Percentiles rank a stretch among this genome's conserved stretches.
Conservation (phyloP, 495 filamentous ascomycete species). For the Penicillium turbatum region DNA sequence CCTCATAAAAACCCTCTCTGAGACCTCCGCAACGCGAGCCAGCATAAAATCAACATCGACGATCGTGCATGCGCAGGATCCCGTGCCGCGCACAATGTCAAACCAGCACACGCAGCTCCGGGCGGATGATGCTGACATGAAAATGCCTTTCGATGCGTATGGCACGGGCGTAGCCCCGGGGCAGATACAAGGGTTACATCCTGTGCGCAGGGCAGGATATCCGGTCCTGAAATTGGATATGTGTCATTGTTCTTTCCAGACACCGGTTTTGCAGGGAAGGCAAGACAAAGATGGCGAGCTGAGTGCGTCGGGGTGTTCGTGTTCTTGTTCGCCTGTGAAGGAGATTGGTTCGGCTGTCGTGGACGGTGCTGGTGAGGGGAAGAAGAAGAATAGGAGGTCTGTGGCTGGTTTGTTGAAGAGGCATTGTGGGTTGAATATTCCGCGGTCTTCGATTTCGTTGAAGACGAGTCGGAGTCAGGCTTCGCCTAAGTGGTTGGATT, state of each 20-base stretch:
- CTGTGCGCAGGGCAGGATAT: constrained; percentile 11
- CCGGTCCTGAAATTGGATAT: constrained; percentile 23
- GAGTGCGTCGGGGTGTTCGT: neutral
- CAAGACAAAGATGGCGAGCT: neutral
- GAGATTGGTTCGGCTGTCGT: neutral
- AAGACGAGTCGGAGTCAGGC: constrained; percentile 3
- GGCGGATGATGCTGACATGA: constrained; percentile 11
- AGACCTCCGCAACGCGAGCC: constrained; percentile 8
- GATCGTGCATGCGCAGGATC: constrained; percentile 2
- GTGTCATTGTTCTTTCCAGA: constrained; percentile 1
- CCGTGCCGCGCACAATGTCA: no score
- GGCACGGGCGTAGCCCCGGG: neutral
- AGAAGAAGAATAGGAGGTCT: constrained; percentile 8
- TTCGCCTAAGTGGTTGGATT: constrained; percentile 14
- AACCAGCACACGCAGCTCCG: neutral
- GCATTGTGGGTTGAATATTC: constrained; percentile 11
- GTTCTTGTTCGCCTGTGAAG: neutral
- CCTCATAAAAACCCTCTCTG: constrained; percentile 20
- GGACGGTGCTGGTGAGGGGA: neutral
- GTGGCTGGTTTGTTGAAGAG: constrained; percentile 15
- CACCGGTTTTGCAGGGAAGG: constrained; percentile 9
- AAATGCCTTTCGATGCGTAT: constrained; percentile 12
- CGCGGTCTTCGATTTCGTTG: constrained; percentile 15
- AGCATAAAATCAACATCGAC: constrained; percentile 18
- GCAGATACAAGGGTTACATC: no score